These are phyloP conservation scores for Lentinula detonsa DNA, from an alignment of 768 basidiomycete species.

Conservation along the genomic window DNA sequence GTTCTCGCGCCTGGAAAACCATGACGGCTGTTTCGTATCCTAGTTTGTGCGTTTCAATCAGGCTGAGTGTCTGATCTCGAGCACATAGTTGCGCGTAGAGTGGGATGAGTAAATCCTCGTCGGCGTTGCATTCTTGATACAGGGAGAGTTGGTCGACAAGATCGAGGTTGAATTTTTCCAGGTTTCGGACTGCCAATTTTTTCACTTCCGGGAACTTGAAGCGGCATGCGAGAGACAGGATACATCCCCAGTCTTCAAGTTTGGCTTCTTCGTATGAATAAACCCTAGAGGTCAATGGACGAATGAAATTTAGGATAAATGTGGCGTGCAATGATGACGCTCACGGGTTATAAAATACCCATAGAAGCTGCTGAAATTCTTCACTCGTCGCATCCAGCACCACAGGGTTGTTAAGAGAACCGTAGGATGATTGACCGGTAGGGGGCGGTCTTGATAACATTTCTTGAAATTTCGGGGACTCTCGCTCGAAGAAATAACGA, in stretches of 20 bases:
- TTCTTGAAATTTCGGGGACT: slow-evolving; percentile 15
- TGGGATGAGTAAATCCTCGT: slow-evolving; percentile 30
- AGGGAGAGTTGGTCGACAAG: slow-evolving; percentile 47
- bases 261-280: slow-evolving; percentile 31
- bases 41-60: slow-evolving; percentile 38
- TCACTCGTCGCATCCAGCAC: slow-evolving; percentile 21
- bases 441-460: slow-evolving; percentile 8
- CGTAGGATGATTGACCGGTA: not conserved
- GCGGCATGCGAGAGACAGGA: slow-evolving; percentile 32
- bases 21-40: slow-evolving; percentile 33
- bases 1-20: slow-evolving; percentile 32
- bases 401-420: not conserved
- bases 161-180: slow-evolving; percentile 26
- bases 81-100: slow-evolving; percentile 36
- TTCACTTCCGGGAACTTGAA: slow-evolving; percentile 38
- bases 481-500: slow-evolving; percentile 24
- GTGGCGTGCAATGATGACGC: slow-evolving; percentile 10
- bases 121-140: slow-evolving; percentile 35
- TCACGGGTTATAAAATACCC: slow-evolving; percentile 46
- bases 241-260: slow-evolving; percentile 32
- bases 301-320: not conserved
- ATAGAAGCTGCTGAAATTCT: slow-evolving; percentile 39
- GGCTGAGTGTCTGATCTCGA: slow-evolving; percentile 30
- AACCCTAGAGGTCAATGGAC: too few relatives aligned
- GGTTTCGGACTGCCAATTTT: slow-evolving; percentile 18